phyloP scores from a whole-genome alignment of 495 filamentous ascomycete species.

The Talaromyces proteolyticus region DNA sequence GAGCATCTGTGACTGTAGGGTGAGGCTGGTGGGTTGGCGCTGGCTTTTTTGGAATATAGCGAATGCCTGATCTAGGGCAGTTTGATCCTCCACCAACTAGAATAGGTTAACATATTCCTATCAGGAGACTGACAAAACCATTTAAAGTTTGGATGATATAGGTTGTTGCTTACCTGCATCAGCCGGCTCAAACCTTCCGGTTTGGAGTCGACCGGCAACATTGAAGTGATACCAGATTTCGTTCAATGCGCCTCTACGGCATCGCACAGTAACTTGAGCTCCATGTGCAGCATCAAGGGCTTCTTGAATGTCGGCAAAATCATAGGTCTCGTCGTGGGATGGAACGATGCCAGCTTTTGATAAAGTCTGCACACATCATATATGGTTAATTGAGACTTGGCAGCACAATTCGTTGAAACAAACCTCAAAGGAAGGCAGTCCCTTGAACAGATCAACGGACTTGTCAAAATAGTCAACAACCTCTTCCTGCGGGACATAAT shows the following conservation, averaged over 20 bases:
- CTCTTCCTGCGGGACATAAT: conserved; percentile 58
- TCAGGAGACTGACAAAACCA: too few species aligned
- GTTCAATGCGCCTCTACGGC: conserved; percentile 53
- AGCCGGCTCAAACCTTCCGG: conserved; percentile 65
- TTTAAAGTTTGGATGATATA: too few species aligned
- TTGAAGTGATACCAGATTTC: conserved; percentile 87
- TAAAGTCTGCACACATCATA: conserved; percentile 25
- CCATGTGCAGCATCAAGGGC: conserved; percentile 62
- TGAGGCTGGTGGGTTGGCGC: conserved; percentile 6
- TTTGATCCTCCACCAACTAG: conserved; percentile 55
- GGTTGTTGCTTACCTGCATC: conserved; percentile 47
- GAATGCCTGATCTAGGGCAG: conserved; percentile 55
- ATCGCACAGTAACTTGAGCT: conserved; percentile 62
- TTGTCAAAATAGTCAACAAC: conserved; percentile 56
- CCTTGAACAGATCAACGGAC: conserved; percentile 45
- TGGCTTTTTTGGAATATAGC: conserved; percentile 59
- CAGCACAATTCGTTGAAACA: conserved; percentile 1
- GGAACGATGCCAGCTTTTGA: conserved; percentile 42
- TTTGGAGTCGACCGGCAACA: conserved; percentile 69
- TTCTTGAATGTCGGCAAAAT: conserved; percentile 51
- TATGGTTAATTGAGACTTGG: background rate
- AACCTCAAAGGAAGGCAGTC: conserved; percentile 38
- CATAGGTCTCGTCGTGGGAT: conserved; percentile 48
- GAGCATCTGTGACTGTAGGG: conserved; percentile 19
- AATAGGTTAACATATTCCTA: too few species aligned